Conservation (phyloP, 371 early-diverging fungal species). For the Apophysomyces elegans region DNA sequence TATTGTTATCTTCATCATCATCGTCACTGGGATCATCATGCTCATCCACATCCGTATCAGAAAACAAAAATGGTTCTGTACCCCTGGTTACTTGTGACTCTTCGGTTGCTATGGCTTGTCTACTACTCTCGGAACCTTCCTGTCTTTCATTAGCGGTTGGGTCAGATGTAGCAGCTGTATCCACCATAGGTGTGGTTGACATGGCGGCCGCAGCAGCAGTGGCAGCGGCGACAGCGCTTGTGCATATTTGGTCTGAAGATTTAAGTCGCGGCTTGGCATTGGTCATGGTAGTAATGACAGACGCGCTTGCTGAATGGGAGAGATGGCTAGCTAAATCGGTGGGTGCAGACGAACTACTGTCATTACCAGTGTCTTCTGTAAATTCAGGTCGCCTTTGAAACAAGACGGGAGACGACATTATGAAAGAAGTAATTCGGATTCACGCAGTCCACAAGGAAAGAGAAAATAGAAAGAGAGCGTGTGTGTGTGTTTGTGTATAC, state of each 20-base stretch:
- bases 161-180: background rate
- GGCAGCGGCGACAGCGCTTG: conserved; percentile 9
- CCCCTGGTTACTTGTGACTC: background rate
- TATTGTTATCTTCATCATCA: background rate
- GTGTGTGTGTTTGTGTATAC: too few relatives aligned
- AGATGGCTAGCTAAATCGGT: conserved; percentile 5
- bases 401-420: conserved; percentile 6
- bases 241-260: background rate
- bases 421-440: too few relatives aligned
- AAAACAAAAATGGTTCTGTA: background rate
- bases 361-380: background rate
- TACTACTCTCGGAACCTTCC: background rate
- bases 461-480: background rate
- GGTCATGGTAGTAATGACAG: conserved; percentile 15
- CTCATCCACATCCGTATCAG: background rate
- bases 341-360: background rate
- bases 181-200: background rate
- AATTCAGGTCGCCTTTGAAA: conserved; percentile 3
- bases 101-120: background rate
- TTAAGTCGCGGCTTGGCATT: conserved; percentile 12
- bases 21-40: background rate
- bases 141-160: background rate
- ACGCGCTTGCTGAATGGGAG: conserved; percentile 7
- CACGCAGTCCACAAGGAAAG: background rate
- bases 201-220: conserved; percentile 6